A percentile compares a stretch with the other conserved stretches of the same genome.
Evolutionary conservation across 768 basidiomycete species (phyloP).

Genomic region (Russula sp.): DNA sequence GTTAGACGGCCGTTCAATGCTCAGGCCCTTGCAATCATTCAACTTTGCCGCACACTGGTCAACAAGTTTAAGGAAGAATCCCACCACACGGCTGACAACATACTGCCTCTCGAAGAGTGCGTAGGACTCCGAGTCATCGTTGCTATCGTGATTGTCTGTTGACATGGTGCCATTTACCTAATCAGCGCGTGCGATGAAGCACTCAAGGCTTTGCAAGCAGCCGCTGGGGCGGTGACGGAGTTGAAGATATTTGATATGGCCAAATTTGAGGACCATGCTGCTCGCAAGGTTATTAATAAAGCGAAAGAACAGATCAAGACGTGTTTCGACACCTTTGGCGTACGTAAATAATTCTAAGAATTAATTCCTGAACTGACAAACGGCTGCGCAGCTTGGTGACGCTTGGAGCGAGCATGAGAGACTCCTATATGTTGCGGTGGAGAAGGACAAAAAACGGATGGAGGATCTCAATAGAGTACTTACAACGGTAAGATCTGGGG

Average conservation of each 20-base stretch:
- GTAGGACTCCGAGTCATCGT: background rate
- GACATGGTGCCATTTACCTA: background rate
- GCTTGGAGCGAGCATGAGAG: constrained; percentile 2
- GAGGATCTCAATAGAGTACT: constrained; percentile 12
- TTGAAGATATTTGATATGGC: constrained; percentile 15
- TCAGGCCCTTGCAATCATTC: constrained; percentile 21
- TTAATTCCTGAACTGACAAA: background rate
- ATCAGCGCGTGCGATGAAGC: constrained; percentile 21
- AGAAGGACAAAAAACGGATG: constrained; percentile 21
- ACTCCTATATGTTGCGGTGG: background rate
- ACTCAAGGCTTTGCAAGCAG: constrained; percentile 8
- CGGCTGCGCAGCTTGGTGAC: background rate
- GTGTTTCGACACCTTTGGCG: constrained; percentile 16
- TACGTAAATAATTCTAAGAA: background rate
- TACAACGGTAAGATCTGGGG: background rate
- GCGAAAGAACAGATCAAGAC: constrained; percentile 9
- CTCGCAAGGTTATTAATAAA: background rate
- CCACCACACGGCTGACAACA: constrained; percentile 14
- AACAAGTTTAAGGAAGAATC: constrained; percentile 16
- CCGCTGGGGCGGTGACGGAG: constrained; percentile 13
- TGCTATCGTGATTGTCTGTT: background rate
- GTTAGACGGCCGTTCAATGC: constrained; percentile 27
- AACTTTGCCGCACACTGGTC: constrained; percentile 22
- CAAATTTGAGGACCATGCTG: constrained; percentile 17
- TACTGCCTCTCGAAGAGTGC: constrained; percentile 19